phyloP scores from a whole-genome alignment of 176 grass and related monocot genomes.

The Eleusine indica region DNA sequence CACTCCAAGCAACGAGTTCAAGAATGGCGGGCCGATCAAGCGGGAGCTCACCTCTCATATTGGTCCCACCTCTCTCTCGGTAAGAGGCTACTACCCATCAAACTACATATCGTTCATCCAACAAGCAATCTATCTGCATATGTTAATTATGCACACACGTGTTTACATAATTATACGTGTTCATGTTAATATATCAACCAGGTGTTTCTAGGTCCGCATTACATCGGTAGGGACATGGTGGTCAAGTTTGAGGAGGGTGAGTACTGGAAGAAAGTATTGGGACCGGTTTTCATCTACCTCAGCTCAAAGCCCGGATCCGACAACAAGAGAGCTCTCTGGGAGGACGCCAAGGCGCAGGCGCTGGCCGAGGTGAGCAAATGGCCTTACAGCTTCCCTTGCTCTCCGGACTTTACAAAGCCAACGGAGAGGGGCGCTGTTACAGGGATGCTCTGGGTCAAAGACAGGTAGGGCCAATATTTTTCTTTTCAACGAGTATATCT shows the following conservation, averaged over 20 bases:
- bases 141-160: too few species aligned
- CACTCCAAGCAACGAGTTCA: conserved; percentile 77
- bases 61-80: conserved; percentile 63
- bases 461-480: neutral
- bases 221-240: conserved; percentile 55
- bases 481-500: neutral
- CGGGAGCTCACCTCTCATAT: conserved; percentile 80
- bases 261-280: conserved; percentile 77
- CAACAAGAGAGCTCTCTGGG: conserved; percentile 43
- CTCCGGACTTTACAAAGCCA: conserved; percentile 56
- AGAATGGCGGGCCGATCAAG: conserved; percentile 67
- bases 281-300: conserved; percentile 82
- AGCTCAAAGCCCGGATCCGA: conserved; percentile 43
- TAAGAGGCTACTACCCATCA: conserved; percentile 11
- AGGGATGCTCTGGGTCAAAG: conserved; percentile 46
- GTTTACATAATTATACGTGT: neutral
- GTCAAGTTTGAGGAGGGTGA: conserved; percentile 49
- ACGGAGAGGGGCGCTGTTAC: conserved; percentile 44
- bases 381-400: conserved; percentile 75
- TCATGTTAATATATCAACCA: neutral
- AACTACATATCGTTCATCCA: neutral
- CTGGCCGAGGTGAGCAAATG: conserved; percentile 54
- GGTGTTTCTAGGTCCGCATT: conserved; percentile 74
- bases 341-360: conserved; percentile 71
- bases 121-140: neutral